phyloP scores from a whole-genome alignment of 2,329 filamentous ascomycete genomes.

The Ceratocystis ficicola region DNA sequence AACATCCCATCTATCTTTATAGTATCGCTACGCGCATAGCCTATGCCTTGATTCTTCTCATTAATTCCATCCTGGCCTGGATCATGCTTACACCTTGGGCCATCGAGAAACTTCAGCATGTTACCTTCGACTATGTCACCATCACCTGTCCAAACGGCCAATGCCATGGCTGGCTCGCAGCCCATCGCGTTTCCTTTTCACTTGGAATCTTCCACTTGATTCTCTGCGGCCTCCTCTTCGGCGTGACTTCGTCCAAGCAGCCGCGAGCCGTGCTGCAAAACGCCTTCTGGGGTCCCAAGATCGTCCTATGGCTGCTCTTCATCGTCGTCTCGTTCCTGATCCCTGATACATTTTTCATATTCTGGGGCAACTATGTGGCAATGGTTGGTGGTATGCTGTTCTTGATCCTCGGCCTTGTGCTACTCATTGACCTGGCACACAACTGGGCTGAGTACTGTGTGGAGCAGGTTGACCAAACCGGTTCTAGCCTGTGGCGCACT shows the following conservation, averaged over 20 bases:
- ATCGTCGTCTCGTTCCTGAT: conserved; percentile 92
- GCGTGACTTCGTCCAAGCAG: conserved; percentile 76
- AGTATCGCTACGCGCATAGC: conserved; percentile 95
- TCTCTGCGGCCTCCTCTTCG: conserved; percentile 71
- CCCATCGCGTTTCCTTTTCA: conserved; percentile 95
- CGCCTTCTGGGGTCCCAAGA: conserved; percentile 97
- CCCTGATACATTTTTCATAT: conserved; percentile 84
- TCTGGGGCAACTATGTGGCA: conserved; percentile 91
- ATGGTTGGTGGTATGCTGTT: conserved; percentile 84
- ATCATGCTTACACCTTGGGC: conserved; percentile 99
- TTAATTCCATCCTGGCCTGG: conserved; percentile 97
- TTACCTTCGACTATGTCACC: conserved; percentile 90
- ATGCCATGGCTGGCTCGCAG: conserved; percentile 91
- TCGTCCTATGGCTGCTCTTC: conserved; percentile 75
- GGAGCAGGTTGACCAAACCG: conserved; percentile 78
- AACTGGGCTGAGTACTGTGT: conserved; percentile 96
- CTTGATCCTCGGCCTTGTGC: conserved; percentile 78
- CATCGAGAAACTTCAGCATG: conserved; percentile 82
- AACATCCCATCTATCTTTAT: conserved; percentile 23
- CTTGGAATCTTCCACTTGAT: conserved; percentile 88
- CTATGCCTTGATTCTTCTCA: conserved; percentile 82
- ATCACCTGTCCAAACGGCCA: conserved; percentile 83
- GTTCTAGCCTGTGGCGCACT: conserved; percentile 72
- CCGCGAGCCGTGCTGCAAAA: conserved; percentile 84
- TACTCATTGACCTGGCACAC: conserved; percentile 89